Evolutionary conservation across 768 basidiomycete genomes (phyloP).

Genomic region (Hypsizygus marmoreus): DNA sequence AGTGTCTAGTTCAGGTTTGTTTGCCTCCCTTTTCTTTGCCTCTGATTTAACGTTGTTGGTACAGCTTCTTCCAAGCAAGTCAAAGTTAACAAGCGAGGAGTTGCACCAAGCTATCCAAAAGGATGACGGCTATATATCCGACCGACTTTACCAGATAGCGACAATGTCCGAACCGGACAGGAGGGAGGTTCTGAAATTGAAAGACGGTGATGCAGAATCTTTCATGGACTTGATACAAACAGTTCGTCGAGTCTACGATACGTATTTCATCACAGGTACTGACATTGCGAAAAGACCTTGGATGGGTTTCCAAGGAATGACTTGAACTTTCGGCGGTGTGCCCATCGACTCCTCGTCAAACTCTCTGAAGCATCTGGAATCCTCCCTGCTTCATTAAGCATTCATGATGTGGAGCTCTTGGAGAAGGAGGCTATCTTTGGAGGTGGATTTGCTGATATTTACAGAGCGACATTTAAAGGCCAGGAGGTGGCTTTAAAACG

Average conservation of each 20-base stretch:
- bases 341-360: conserved; percentile 18
- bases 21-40: too few species aligned
- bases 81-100: conserved; percentile 19
- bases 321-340: conserved; percentile 13
- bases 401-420: conserved; percentile 12
- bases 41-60: too few species aligned
- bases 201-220: conserved; percentile 8
- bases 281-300: conserved; percentile 6
- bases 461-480: conserved; percentile 17
- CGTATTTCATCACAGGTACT: conserved; percentile 18
- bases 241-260: background rate
- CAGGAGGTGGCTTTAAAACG: conserved; percentile 21
- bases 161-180: too few species aligned
- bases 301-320: conserved; percentile 18
- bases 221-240: conserved; percentile 15
- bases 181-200: conserved; percentile 11
- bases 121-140: too few species aligned
- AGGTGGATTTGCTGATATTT: conserved; percentile 21
- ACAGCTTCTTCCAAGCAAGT: too few species aligned
- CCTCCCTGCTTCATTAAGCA: conserved; percentile 18
- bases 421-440: conserved; percentile 18
- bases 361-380: conserved; percentile 20
- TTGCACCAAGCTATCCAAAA: conserved; percentile 24
- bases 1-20: too few species aligned
- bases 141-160: too few species aligned